These are phyloP conservation scores for Nigrograna mackinnonii DNA, from an alignment of 2,329 filamentous ascomycete species.

Conservation along the genomic window DNA sequence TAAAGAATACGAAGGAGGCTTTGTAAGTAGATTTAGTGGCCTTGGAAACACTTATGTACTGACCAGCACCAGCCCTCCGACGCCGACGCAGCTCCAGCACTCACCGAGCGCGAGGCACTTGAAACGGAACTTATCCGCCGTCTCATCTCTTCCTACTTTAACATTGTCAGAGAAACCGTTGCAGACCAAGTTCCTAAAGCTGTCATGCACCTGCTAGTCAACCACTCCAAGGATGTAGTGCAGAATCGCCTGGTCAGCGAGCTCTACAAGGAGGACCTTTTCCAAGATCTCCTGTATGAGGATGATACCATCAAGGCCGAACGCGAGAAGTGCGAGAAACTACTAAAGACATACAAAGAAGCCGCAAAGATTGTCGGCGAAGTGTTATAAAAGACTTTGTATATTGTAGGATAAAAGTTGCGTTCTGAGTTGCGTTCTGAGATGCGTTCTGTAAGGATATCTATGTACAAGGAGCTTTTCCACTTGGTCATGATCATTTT, in stretches of 20 bases:
- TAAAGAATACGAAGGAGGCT: constrained; percentile 55
- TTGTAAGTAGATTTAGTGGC: constrained; percentile 55
- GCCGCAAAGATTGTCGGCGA: constrained; percentile 98
- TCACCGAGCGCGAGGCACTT: constrained; percentile 94
- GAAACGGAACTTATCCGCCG: constrained; percentile 97
- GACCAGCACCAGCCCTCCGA: constrained; percentile 37
- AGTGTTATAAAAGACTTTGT: constrained; percentile 55
- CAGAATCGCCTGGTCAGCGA: constrained; percentile 96
- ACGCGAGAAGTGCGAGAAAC: constrained; percentile 96
- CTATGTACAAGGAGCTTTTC: constrained; percentile 1
- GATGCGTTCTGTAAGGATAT: not conserved
- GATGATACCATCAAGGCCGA: constrained; percentile 97
- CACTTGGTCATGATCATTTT: constrained; percentile 8
- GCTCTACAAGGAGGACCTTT: constrained; percentile 88
- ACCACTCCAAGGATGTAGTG: constrained; percentile 96
- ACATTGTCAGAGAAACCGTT: constrained; percentile 98
- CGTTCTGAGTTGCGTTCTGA: too few species aligned
- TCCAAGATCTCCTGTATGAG: constrained; percentile 93
- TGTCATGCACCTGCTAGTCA: constrained; percentile 97
- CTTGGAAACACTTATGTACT: constrained; percentile 11
- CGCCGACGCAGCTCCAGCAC: constrained; percentile 71
- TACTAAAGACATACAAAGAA: constrained; percentile 94
- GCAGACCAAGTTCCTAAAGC: constrained; percentile 98
- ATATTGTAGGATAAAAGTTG: too few species aligned
- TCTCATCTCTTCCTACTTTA: constrained; percentile 97